Percentiles rank a stretch among this genome's conserved stretches.
Conservation (phyloP, 2,329 filamentous ascomycete species). For the Lasiodiplodia sp. region DNA sequence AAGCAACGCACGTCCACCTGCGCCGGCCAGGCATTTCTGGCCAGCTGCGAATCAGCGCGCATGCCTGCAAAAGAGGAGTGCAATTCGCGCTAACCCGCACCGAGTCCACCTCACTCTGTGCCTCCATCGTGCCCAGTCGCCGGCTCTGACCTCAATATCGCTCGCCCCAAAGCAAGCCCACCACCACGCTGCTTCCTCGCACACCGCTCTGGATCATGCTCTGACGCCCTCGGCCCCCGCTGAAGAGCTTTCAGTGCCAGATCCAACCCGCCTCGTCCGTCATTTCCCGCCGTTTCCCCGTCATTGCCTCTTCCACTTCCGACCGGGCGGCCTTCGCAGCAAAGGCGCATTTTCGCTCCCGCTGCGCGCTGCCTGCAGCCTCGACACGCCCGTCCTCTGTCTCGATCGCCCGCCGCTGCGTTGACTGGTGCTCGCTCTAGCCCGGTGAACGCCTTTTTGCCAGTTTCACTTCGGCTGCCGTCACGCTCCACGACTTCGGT, state of each 20-base stretch:
- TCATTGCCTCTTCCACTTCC: constrained; percentile 27
- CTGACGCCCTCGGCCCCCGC: constrained; percentile 22
- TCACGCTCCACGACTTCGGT: constrained; percentile 26
- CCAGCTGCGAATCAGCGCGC: constrained; percentile 25
- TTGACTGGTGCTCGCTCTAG: background rate
- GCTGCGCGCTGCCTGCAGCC: constrained; percentile 9
- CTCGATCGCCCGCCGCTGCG: constrained; percentile 9
- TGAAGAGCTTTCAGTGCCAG: constrained; percentile 6
- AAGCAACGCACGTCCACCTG: constrained; percentile 23
- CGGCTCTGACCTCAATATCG: constrained; percentile 28
- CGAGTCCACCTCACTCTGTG: constrained; percentile 24
- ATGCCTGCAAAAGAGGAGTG: constrained; percentile 29
- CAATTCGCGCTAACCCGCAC: constrained; percentile 29
- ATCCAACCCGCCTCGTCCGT: constrained; percentile 27
- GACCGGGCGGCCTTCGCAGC: constrained; percentile 20
- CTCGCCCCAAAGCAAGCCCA: constrained; percentile 20
- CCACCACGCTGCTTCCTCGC: constrained; percentile 12
- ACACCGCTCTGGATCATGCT: constrained; percentile 20
- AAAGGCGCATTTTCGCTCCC: constrained; percentile 17
- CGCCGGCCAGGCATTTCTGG: constrained; percentile 15
- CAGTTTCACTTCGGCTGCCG: constrained; percentile 25
- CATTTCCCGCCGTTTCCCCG: constrained; percentile 30
- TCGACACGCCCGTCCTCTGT: background rate
- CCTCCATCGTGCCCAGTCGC: constrained; percentile 22
- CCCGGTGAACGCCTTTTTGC: background rate